A percentile compares a stretch with the other conserved stretches of the same genome.
Conservation (phyloP, 805 yeast species). For the Geotrichum ghanense region DNA sequence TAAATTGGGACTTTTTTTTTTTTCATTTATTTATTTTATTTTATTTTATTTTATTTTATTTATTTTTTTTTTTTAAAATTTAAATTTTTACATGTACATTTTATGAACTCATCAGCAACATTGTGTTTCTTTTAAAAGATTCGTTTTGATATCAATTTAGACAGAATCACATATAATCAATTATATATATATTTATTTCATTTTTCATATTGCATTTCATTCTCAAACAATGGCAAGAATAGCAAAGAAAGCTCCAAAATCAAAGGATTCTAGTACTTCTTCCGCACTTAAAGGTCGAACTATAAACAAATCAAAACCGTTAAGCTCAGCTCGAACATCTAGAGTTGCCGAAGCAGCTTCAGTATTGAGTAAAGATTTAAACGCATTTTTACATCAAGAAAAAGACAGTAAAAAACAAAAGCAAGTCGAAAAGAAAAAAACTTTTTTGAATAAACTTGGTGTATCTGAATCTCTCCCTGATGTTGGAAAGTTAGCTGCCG, state of each 20-base stretch:
- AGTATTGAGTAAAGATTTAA: slow-evolving; percentile 6
- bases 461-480: slow-evolving; percentile 4
- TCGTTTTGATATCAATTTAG: no score
- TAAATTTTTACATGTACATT: no score
- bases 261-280: neutral
- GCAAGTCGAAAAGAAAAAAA: slow-evolving; percentile 11
- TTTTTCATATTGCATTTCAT: no score
- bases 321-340: neutral
- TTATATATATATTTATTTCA: no score
- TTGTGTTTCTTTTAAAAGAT: no score
- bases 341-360: slow-evolving; percentile 2
- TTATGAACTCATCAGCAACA: no score
- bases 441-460: slow-evolving; percentile 7
- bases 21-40: no score
- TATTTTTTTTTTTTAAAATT: no score
- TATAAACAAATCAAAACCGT: neutral
- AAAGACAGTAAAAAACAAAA: slow-evolving; percentile 16
- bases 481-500: neutral
- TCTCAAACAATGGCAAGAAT: neutral
- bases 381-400: slow-evolving; percentile 11
- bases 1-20: no score
- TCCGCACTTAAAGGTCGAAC: neutral
- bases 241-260: neutral
- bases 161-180: no score
- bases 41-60: no score